These are phyloP conservation scores for Aspergillus sp. DNA, from an alignment of 2,329 filamentous ascomycete species.

Conservation along the genomic window DNA sequence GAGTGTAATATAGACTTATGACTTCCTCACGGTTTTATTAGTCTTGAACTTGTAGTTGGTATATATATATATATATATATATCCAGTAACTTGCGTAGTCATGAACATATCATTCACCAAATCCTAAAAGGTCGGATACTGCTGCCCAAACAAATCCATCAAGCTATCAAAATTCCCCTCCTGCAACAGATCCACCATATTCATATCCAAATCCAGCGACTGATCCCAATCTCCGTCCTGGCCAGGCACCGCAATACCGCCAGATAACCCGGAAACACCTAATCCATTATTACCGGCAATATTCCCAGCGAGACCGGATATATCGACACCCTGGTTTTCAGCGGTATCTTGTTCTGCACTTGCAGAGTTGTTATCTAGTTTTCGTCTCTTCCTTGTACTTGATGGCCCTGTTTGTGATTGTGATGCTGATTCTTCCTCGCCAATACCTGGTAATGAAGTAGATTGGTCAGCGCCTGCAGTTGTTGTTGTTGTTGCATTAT, in stretches of 20 bases:
- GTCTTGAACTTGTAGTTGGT: neutral
- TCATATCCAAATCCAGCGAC: conserved; percentile 27
- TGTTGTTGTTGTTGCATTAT: no score
- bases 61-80: neutral
- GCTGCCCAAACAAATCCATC: conserved; percentile 34
- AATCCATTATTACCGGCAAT: neutral
- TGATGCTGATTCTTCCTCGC: neutral
- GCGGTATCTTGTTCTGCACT: neutral
- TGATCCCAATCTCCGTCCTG: neutral
- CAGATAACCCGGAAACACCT: neutral
- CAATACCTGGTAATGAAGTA: neutral
- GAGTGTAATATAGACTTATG: conserved; percentile 34
- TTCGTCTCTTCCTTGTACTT: neutral
- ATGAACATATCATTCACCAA: neutral
- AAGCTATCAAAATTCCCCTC: conserved; percentile 33
- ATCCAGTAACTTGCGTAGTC: no score
- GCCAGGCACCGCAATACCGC: neutral
- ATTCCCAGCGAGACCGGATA: neutral
- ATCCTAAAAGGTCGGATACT: conserved; percentile 29
- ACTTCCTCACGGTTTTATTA: conserved; percentile 24
- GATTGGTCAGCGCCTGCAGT: neutral
- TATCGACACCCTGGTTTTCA: neutral
- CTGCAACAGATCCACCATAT: conserved; percentile 34
- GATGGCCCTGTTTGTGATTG: neutral
- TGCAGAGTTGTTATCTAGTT: neutral